A percentile compares a stretch with the other conserved stretches of the same genome.
phyloP scores from a whole-genome alignment of 148 eudicot species.

The Rhododendron kiyosumense region DNA sequence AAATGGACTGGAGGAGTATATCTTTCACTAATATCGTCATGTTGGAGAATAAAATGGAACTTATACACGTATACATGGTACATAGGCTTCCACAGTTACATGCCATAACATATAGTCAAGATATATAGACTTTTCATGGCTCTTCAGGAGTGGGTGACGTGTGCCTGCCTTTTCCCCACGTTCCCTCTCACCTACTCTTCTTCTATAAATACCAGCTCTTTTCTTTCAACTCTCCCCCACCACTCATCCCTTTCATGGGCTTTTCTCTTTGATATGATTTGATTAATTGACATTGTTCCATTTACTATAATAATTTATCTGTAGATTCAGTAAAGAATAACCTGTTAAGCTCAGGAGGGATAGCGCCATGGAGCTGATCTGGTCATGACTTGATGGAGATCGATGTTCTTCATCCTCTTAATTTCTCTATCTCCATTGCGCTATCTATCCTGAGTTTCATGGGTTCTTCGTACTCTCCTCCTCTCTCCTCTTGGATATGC shows the following conservation, averaged over 20 bases:
- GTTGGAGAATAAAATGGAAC: neutral
- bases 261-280: neutral
- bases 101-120: neutral
- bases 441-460: slow-evolving; percentile 49
- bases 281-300: neutral
- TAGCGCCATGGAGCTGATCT: slow-evolving; percentile 42
- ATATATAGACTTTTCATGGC: neutral
- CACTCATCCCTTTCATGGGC: neutral
- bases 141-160: neutral
- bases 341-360: slow-evolving; percentile 98
- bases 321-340: slow-evolving; percentile 20
- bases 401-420: neutral
- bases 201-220: slow-evolving; percentile 3
- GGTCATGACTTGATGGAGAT: neutral
- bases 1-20: neutral
- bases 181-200: neutral
- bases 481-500: neutral
- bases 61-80: neutral
- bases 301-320: neutral
- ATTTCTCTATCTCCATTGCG: slow-evolving; percentile 7
- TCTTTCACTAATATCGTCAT: too few species aligned
- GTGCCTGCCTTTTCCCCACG: neutral
- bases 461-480: slow-evolving; percentile 17
- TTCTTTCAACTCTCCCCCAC: slow-evolving; percentile 1
- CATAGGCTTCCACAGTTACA: neutral